Evolutionary conservation across 108 stramenopile species (phyloP).

Genomic region (Conticribra weissflogii): DNA sequence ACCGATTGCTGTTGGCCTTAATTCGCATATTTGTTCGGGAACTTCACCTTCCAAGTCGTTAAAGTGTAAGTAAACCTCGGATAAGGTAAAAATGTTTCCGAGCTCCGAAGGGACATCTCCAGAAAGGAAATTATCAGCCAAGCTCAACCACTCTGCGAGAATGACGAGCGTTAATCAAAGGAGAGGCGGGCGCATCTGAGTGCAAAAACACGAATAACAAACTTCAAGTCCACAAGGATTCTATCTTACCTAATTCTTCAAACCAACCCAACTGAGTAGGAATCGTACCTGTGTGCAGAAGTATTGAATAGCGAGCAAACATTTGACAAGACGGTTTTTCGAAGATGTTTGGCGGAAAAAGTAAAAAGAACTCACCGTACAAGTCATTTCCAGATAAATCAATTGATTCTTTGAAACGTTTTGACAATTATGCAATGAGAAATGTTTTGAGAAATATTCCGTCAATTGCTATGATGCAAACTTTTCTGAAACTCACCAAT

Average conservation of each 20-base stretch:
- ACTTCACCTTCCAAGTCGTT: constrained; percentile 33
- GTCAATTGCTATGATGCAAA: background rate
- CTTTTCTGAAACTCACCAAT: constrained; percentile 15
- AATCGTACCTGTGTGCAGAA: constrained; percentile 28
- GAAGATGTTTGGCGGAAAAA: too few species aligned
- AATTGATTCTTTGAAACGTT: constrained; percentile 12
- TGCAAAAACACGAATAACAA: background rate
- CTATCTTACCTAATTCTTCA: constrained; percentile 25
- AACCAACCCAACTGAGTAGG: constrained; percentile 44
- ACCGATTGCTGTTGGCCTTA: background rate
- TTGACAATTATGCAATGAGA: constrained; percentile 9
- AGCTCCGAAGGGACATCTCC: constrained; percentile 50
- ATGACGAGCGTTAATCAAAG: background rate
- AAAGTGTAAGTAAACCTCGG: constrained; percentile 38
- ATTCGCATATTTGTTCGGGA: constrained; percentile 24
- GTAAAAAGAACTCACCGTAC: constrained; percentile 22
- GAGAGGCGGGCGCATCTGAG: background rate
- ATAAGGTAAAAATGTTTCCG: constrained; percentile 34
- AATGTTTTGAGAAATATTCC: too few species aligned
- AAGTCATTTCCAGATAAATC: constrained; percentile 32
- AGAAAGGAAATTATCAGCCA: constrained; percentile 28
- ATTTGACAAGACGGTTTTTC: background rate
- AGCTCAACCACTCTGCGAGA: background rate
- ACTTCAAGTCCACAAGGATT: background rate
- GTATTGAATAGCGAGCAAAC: background rate